Conservation (phyloP, 1,284 basidiomycete genomes). For the Dichomitus squalens region DNA sequence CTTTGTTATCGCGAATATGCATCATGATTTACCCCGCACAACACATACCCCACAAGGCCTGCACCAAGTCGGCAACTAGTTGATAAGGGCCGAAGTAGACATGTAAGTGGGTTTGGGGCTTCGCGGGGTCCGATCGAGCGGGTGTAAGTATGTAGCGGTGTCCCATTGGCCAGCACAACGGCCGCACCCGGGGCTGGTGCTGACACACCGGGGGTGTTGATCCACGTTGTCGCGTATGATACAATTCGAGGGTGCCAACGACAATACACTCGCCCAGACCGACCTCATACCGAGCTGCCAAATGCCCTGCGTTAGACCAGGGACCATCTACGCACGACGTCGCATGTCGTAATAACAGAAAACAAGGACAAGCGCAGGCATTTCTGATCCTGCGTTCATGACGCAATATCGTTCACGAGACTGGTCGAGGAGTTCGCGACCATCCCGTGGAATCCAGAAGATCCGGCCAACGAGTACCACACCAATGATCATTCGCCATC, state of each 20-base stretch:
- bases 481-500: not conserved
- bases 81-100: too few relatives aligned
- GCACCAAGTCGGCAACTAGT: too few relatives aligned
- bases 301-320: not conserved
- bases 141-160: not conserved
- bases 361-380: not conserved
- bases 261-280: not conserved
- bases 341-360: constrained; percentile 7
- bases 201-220: constrained; percentile 1
- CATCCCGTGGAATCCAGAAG: not conserved
- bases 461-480: not conserved
- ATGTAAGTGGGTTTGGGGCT: not conserved
- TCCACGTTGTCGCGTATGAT: constrained; percentile 18
- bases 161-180: not conserved
- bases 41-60: too few relatives aligned
- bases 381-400: not conserved
- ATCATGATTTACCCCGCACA: constrained; percentile 3
- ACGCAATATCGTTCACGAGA: not conserved
- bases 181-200: not conserved
- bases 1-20: constrained; percentile 5
- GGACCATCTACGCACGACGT: not conserved
- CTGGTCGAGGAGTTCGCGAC: not conserved
- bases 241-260: constrained; percentile 18
- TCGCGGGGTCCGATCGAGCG: not conserved
- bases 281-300: too few relatives aligned